These are phyloP conservation scores for Exophiala viscosa DNA, from an alignment of 2,329 filamentous ascomycete genomes.

Conservation along the genomic window DNA sequence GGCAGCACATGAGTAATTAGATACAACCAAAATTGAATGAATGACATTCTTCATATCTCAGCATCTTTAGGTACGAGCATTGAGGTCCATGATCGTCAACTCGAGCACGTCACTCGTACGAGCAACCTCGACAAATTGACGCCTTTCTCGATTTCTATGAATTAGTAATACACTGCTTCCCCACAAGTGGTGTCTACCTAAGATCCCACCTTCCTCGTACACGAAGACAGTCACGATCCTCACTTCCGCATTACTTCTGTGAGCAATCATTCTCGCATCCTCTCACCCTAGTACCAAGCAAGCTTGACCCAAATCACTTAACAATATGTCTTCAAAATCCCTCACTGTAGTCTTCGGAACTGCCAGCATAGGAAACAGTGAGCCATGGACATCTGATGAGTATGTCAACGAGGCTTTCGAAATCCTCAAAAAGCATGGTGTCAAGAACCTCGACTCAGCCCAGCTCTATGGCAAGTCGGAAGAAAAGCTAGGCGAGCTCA, in stretches of 20 bases:
- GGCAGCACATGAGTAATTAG: too few relatives aligned
- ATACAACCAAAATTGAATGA: too few relatives aligned
- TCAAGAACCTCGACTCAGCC: slow-evolving; percentile 24
- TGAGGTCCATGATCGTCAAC: too few relatives aligned
- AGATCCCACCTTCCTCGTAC: neutral
- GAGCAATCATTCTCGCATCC: too few relatives aligned
- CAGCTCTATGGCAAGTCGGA: slow-evolving; percentile 42
- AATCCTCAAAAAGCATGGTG: slow-evolving; percentile 19
- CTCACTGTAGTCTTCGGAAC: slow-evolving; percentile 21
- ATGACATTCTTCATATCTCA: too few relatives aligned
- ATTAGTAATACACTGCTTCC: neutral
- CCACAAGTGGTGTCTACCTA: neutral
- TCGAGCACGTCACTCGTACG: too few relatives aligned
- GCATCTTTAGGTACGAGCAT: too few relatives aligned
- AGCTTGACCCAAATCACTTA: neutral
- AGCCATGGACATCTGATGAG: slow-evolving; percentile 8
- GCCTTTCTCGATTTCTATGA: too few relatives aligned
- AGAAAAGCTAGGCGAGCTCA: slow-evolving; percentile 38
- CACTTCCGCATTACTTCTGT: neutral
- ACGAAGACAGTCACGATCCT: too few relatives aligned
- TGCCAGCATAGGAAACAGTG: slow-evolving; percentile 15
- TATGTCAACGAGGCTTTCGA: slow-evolving; percentile 16
- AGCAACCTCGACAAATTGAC: too few relatives aligned
- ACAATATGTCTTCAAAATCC: slow-evolving; percentile 13
- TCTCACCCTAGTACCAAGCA: neutral